phyloP scores from a whole-genome alignment of 2,329 filamentous ascomycete genomes.

The Cladosporium sp. region DNA sequence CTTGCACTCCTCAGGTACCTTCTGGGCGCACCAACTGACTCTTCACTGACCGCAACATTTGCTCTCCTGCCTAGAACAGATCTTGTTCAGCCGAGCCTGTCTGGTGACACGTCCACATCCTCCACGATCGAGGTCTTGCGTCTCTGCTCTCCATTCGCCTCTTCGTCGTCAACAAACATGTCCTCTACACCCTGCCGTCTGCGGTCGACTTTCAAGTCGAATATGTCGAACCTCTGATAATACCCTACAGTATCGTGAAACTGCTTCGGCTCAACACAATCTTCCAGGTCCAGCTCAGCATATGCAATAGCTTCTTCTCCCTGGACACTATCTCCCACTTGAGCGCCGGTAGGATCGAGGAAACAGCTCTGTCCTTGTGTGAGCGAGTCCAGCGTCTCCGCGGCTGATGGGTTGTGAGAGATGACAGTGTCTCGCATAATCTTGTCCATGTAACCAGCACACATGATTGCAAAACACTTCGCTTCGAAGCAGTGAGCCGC shows the following conservation, averaged over 20 bases:
- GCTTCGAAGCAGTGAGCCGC: slow-evolving; percentile 57
- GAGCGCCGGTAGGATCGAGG: slow-evolving; percentile 48
- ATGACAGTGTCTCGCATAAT: slow-evolving; percentile 34
- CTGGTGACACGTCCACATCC: background rate
- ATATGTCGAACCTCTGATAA: slow-evolving; percentile 54
- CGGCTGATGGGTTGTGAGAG: slow-evolving; percentile 18
- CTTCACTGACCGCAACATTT: background rate
- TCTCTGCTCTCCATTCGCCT: background rate
- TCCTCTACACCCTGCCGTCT: slow-evolving; percentile 23
- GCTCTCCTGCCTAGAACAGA: too few species aligned
- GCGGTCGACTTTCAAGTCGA: slow-evolving; percentile 48
- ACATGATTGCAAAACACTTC: slow-evolving; percentile 53
- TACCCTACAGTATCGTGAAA: slow-evolving; percentile 55
- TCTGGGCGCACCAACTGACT: too few species aligned
- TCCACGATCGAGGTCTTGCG: background rate
- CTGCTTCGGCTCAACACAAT: slow-evolving; percentile 54
- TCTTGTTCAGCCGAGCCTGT: background rate
- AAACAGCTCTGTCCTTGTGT: slow-evolving; percentile 48
- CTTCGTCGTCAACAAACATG: background rate
- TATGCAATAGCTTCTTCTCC: slow-evolving; percentile 48
- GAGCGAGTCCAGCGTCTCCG: slow-evolving; percentile 34
- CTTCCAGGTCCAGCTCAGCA: slow-evolving; percentile 47
- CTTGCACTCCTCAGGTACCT: too few species aligned
- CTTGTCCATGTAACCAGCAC: slow-evolving; percentile 41
- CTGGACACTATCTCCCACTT: slow-evolving; percentile 37